Evolutionary conservation across 805 yeast genomes (phyloP).

Genomic region (Torulaspora indica): DNA sequence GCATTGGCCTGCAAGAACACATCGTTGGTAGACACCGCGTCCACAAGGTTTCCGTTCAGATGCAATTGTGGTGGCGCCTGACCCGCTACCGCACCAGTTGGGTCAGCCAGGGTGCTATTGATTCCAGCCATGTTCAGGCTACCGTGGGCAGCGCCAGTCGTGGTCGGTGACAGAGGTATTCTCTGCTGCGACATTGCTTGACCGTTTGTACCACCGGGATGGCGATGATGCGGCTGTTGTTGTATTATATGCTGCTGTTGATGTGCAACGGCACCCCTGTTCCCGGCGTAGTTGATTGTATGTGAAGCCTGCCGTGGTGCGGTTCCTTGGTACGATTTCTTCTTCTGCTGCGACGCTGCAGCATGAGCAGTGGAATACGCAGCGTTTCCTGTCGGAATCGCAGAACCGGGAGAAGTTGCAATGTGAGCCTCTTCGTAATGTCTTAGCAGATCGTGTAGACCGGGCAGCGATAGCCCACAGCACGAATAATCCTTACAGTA

Average conservation of each 20-base stretch:
- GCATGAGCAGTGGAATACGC: constrained; percentile 7
- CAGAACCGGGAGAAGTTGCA: constrained; percentile 47
- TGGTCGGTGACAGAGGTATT: constrained; percentile 9
- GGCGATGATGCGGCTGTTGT: constrained; percentile 19
- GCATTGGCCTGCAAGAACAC: constrained; percentile 57
- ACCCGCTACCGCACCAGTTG: constrained; percentile 21
- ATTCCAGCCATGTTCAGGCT: constrained; percentile 5
- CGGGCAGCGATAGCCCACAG: constrained; percentile 89
- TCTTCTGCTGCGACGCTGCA: constrained; percentile 9
- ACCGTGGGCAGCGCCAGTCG: constrained; percentile 6
- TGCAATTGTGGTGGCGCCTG: constrained; percentile 20
- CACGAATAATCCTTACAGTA: constrained; percentile 96
- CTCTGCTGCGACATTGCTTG: constrained; percentile 15
- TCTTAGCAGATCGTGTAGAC: constrained; percentile 84
- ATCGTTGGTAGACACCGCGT: constrained; percentile 88
- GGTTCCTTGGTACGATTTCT: constrained; percentile 11
- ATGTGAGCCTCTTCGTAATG: constrained; percentile 98
- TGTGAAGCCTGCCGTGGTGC: constrained; percentile 16
- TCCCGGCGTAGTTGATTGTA: constrained; percentile 10
- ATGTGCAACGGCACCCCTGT: constrained; percentile 1
- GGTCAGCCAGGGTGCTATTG: constrained; percentile 4
- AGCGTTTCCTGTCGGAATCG: constrained; percentile 10
- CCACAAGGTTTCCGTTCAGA: constrained; percentile 55
- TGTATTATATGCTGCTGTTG: constrained; percentile 15
- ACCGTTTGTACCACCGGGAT: constrained; percentile 3